phyloP scores from a whole-genome alignment of 2,329 filamentous ascomycete species.

The Penicillium sp. region DNA sequence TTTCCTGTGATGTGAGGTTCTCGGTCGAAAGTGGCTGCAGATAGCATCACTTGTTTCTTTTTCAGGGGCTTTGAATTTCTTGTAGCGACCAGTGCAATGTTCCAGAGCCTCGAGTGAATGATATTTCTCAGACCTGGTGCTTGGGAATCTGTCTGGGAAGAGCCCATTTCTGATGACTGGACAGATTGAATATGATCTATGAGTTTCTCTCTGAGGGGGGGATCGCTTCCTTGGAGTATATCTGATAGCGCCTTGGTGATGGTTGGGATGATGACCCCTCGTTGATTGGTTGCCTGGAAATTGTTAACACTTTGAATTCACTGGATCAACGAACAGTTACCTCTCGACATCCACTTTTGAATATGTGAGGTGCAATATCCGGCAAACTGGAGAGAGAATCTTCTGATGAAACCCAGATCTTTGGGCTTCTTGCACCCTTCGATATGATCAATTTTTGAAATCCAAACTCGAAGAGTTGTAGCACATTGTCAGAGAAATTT shows the following conservation, averaged over 20 bases:
- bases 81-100: conserved; percentile 31
- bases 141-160: not conserved
- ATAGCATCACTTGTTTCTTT: not conserved
- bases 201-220: conserved; percentile 16
- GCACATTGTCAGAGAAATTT: conserved; percentile 3
- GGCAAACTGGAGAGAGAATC: conserved; percentile 20
- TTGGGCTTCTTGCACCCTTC: not conserved
- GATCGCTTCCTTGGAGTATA: conserved; percentile 28
- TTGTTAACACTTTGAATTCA: not conserved
- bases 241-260: conserved; percentile 38
- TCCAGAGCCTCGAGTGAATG: conserved; percentile 36
- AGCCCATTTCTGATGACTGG: not conserved
- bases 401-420: conserved; percentile 1
- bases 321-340: conserved; percentile 18
- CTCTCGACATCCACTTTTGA: conserved; percentile 33
- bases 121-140: conserved; percentile 14
- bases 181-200: conserved; percentile 5
- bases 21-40: not conserved
- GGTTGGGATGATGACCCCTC: conserved; percentile 36
- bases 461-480: conserved; percentile 28
- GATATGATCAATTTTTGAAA: conserved; percentile 25
- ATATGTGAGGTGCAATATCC: conserved; percentile 31
- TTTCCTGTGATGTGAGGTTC: not conserved
- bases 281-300: conserved; percentile 38
- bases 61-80: conserved; percentile 14